These are phyloP conservation scores for Corylus avellana DNA, from an alignment of 306 rosid species.

Conservation along the genomic window DNA sequence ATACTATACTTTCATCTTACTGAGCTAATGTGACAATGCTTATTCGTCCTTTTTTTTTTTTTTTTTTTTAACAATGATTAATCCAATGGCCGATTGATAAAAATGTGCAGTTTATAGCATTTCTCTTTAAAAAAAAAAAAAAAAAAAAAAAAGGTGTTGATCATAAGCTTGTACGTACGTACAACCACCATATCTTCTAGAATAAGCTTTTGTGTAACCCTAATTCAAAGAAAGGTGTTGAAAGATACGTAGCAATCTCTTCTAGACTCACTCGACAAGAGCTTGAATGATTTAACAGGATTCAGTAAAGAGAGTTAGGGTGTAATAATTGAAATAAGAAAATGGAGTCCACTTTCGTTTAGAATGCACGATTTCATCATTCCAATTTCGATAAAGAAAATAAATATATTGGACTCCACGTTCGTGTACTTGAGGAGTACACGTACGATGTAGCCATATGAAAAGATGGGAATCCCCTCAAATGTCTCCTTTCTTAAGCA, in stretches of 20 bases:
- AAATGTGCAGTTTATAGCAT: no score
- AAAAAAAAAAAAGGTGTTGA: no score
- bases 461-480: neutral
- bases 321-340: neutral
- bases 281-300: neutral
- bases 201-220: no score
- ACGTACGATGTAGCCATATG: neutral
- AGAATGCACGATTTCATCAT: neutral
- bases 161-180: no score
- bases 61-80: no score
- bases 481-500: neutral
- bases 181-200: no score
- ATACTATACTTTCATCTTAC: neutral
- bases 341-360: neutral
- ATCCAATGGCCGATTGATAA: no score
- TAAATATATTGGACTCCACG: neutral
- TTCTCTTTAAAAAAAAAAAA: no score
- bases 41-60: no score
- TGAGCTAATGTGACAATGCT: no score
- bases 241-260: neutral
- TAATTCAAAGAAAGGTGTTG: no score
- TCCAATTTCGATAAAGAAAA: neutral
- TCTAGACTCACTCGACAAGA: neutral
- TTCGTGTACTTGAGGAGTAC: neutral
- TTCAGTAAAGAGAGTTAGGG: neutral